Conservation (phyloP, 164 flowering plant species). For the Saururus chinensis region DNA sequence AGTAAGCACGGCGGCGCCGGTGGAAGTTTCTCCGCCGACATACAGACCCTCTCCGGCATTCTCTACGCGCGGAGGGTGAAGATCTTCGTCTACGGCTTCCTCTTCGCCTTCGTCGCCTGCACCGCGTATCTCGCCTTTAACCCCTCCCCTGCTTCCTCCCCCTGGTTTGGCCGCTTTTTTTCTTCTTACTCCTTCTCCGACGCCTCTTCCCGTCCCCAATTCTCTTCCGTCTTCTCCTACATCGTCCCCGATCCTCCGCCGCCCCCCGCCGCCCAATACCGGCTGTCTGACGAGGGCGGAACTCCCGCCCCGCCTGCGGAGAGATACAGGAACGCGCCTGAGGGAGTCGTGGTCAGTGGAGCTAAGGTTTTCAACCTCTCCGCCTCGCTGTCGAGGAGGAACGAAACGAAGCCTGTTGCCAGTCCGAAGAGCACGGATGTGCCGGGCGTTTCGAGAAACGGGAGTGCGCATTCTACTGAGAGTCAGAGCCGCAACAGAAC, state of each 20-base stretch:
- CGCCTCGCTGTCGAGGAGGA: conserved; percentile 19
- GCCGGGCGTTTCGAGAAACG: neutral
- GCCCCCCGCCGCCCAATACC: neutral
- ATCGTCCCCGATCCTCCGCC: conserved; percentile 37
- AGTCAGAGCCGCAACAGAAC: neutral
- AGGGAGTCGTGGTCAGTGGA: neutral
- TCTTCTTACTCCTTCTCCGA: conserved; percentile 6
- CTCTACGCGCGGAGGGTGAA: conserved; percentile 35
- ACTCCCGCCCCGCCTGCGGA: neutral
- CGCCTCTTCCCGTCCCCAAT: conserved; percentile 28
- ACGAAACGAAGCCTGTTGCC: conserved; percentile 1
- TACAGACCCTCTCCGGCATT: conserved; percentile 25
- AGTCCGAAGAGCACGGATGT: neutral
- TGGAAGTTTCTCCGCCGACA: conserved; percentile 29
- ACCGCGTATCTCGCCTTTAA: conserved; percentile 55
- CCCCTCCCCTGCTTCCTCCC: conserved; percentile 48
- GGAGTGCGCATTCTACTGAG: too few relatives aligned
- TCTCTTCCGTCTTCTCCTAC: conserved; percentile 42
- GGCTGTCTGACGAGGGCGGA: neutral
- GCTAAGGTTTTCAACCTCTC: conserved; percentile 23
- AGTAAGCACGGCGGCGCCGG: neutral
- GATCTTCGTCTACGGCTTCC: conserved; percentile 44
- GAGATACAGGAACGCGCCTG: neutral
- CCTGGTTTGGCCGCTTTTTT: conserved; percentile 51
- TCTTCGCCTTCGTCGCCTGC: conserved; percentile 47